Conservation (phyloP, 768 basidiomycete genomes). For the Tulasnella sp. region DNA sequence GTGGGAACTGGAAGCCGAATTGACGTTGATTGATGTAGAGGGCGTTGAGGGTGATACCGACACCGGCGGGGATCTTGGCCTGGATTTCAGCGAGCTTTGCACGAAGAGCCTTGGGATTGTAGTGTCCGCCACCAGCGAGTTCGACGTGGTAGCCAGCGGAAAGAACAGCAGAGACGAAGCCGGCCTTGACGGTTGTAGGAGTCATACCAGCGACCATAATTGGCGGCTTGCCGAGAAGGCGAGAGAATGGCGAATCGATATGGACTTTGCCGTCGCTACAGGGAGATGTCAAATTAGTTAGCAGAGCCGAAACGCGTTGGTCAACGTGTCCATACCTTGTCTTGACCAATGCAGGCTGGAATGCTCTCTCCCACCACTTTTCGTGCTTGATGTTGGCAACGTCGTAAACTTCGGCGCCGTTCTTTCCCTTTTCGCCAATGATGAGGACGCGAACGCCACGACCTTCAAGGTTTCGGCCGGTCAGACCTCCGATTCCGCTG, state of each 20-base stretch:
- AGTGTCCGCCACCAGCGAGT: slow-evolving; percentile 96
- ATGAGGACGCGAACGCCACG: slow-evolving; percentile 88
- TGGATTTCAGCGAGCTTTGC: slow-evolving; percentile 93
- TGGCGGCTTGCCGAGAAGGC: slow-evolving; percentile 91
- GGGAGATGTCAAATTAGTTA: slow-evolving; percentile 46
- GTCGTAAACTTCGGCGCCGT: slow-evolving; percentile 80
- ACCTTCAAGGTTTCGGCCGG: slow-evolving; percentile 86
- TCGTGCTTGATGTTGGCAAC: slow-evolving; percentile 63
- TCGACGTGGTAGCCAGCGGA: slow-evolving; percentile 95
- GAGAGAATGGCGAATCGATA: slow-evolving; percentile 94
- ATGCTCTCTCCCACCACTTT: slow-evolving; percentile 89
- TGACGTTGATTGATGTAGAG: slow-evolving; percentile 98
- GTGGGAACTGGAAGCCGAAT: slow-evolving; percentile 92
- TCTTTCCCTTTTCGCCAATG: slow-evolving; percentile 85
- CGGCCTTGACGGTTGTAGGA: slow-evolving; percentile 90
- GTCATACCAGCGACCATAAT: slow-evolving; percentile 99
- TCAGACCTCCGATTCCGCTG: slow-evolving; percentile 88
- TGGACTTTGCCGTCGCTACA: slow-evolving; percentile 83
- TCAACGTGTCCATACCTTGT: slow-evolving; percentile 57
- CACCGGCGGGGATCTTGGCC: slow-evolving; percentile 72
- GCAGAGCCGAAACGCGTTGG: neutral
- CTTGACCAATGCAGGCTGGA: slow-evolving; percentile 77
- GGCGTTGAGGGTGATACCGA: slow-evolving; percentile 89
- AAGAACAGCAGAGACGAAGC: slow-evolving; percentile 89
- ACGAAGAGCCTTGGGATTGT: slow-evolving; percentile 83